Evolutionary conservation across 257 asterid genomes (phyloP).

Genomic region (Penstemon newberryi): DNA sequence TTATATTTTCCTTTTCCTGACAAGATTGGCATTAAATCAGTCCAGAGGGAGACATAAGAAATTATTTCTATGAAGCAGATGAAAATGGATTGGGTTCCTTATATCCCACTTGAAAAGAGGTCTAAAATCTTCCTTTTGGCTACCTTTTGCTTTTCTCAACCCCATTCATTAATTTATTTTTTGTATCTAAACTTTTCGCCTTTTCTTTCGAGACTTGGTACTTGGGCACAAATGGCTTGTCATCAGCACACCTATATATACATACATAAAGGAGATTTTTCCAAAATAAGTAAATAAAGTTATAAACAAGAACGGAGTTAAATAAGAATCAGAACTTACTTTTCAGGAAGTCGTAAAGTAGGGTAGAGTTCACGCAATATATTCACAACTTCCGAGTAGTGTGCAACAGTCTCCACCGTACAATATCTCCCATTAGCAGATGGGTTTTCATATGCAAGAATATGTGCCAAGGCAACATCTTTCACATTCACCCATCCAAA

Average conservation of each 20-base stretch:
- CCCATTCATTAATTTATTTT: conserved; percentile 20
- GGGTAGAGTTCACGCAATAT: conserved; percentile 45
- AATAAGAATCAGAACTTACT: conserved; percentile 31
- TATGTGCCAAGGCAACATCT: conserved; percentile 49
- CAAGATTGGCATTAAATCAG: conserved; percentile 92
- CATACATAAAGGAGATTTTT: not conserved
- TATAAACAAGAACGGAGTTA: not conserved
- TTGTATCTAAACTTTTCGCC: conserved; percentile 37
- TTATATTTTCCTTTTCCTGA: conserved; percentile 99
- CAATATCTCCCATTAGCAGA: conserved; percentile 55
- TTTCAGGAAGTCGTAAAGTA: conserved; percentile 40
- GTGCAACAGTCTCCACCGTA: conserved; percentile 44
- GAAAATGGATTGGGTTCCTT: conserved; percentile 99
- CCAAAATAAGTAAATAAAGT: not conserved
- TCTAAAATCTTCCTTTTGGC: conserved; percentile 24
- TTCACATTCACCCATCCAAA: conserved; percentile 35
- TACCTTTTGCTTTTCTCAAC: conserved; percentile 21
- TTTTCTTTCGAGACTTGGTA: conserved; percentile 50
- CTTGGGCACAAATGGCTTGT: conserved; percentile 39
- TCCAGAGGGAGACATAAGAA: conserved; percentile 93
- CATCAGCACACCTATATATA: conserved; percentile 45
- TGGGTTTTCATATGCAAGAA: conserved; percentile 50
- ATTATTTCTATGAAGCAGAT: conserved; percentile 92
- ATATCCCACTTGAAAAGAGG: conserved; percentile 85
- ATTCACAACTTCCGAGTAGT: conserved; percentile 39